phyloP scores from a whole-genome alignment of 1,284 basidiomycete genomes.

The Moesziomyces antarcticus region DNA sequence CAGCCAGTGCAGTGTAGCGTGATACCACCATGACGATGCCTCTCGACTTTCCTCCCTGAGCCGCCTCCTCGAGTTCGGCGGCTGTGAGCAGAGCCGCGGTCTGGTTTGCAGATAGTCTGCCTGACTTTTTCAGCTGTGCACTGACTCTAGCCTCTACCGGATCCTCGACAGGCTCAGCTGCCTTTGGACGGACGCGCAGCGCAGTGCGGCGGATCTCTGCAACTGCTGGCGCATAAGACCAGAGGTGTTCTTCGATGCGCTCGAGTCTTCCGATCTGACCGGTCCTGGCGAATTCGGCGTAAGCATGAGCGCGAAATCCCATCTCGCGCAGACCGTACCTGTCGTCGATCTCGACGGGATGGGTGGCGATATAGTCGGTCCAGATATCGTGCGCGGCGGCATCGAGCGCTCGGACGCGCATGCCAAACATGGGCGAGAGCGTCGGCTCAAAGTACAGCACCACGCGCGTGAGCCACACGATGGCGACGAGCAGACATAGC shows the following conservation, averaged over 20 bases:
- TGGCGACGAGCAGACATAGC: slow-evolving; percentile 11
- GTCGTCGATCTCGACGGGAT: slow-evolving; percentile 43
- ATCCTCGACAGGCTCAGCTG: background rate
- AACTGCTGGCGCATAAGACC: slow-evolving; percentile 28
- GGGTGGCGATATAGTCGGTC: slow-evolving; percentile 34
- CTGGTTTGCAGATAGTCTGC: slow-evolving; percentile 13
- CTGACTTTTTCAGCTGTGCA: slow-evolving; percentile 13
- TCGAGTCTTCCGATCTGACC: slow-evolving; percentile 28
- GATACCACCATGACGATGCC: slow-evolving; percentile 41
- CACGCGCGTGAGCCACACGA: slow-evolving; percentile 21
- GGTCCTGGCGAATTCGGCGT: slow-evolving; percentile 35
- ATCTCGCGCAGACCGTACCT: slow-evolving; percentile 42
- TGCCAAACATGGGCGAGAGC: slow-evolving; percentile 33
- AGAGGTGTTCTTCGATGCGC: slow-evolving; percentile 25
- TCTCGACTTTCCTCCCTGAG: slow-evolving; percentile 19
- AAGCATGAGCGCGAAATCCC: slow-evolving; percentile 41
- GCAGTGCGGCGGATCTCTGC: slow-evolving; percentile 31
- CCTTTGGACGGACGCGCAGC: slow-evolving; percentile 7
- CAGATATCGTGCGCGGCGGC: slow-evolving; percentile 33
- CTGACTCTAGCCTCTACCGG: slow-evolving; percentile 20
- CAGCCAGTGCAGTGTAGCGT: slow-evolving; percentile 19
- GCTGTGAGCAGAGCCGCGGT: slow-evolving; percentile 7
- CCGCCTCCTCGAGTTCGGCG: slow-evolving; percentile 17
- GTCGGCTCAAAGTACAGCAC: slow-evolving; percentile 19
- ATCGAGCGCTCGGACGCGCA: slow-evolving; percentile 29